These are phyloP conservation scores for Articulospora tetracladia DNA, from an alignment of 495 filamentous ascomycete species.

Conservation along the genomic window DNA sequence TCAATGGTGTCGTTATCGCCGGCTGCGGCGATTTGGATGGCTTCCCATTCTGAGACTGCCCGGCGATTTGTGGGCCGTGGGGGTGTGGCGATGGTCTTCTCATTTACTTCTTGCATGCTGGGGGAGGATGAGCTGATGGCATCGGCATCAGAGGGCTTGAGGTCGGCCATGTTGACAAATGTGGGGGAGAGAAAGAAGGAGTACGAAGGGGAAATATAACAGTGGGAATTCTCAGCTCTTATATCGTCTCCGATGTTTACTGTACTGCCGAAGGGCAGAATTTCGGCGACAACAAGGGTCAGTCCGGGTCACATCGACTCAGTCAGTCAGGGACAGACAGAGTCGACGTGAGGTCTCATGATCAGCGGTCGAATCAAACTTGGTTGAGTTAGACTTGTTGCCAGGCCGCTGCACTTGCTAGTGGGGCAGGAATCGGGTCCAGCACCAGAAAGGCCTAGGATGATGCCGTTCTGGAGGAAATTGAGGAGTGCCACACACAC, in stretches of 20 bases:
- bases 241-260: no score
- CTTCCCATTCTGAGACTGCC: constrained; percentile 25
- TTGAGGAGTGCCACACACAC: background rate
- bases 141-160: constrained; percentile 6
- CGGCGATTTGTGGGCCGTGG: constrained; percentile 4
- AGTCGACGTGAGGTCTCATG: background rate
- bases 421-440: background rate
- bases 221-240: no score
- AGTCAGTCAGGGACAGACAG: background rate
- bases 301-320: background rate
- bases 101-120: constrained; percentile 5
- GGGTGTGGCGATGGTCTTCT: background rate
- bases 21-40: constrained; percentile 23
- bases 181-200: background rate
- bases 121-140: constrained; percentile 14
- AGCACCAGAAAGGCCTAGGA: background rate
- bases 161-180: constrained; percentile 6
- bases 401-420: no score
- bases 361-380: background rate
- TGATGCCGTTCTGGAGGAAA: background rate
- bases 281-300: background rate
- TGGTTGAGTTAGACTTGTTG: background rate
- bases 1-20: constrained; percentile 26
- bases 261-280: background rate
- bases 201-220: background rate